phyloP scores from a whole-genome alignment of 73 alveolate species.

The Paramecium pentaurelia region DNA sequence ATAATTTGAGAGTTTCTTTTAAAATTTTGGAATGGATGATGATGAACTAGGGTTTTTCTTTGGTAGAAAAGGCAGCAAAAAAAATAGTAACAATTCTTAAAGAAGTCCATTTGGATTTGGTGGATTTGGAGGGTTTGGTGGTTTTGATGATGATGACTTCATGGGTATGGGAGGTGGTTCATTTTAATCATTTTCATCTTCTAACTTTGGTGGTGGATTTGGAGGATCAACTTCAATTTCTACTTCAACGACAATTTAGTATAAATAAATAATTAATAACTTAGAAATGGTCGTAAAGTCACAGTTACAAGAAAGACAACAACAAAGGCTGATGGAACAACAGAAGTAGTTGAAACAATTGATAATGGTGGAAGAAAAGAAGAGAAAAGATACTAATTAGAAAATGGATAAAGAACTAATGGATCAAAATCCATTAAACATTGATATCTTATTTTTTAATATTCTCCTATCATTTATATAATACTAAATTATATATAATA shows the following conservation, averaged over 20 bases:
- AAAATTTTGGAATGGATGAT: constrained; percentile 62
- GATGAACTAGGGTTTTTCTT: neutral
- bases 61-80: neutral
- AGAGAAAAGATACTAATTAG: neutral
- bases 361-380: neutral
- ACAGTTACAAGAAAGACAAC: constrained; percentile 25
- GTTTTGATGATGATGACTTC: neutral
- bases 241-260: neutral
- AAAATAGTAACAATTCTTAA: neutral
- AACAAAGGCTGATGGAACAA: neutral
- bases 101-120: neutral
- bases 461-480: neutral
- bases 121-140: neutral
- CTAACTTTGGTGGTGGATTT: neutral
- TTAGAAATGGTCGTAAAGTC: constrained; percentile 20
- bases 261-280: neutral
- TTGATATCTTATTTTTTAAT: neutral
- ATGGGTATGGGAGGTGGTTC: neutral
- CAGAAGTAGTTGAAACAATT: constrained; percentile 32
- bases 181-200: neutral
- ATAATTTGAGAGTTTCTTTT: neutral
- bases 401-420: neutral
- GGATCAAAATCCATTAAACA: neutral
- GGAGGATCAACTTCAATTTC: neutral
- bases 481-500: too few relatives aligned